phyloP scores from a whole-genome alignment of 148 eudicot species.

The Rhododendron mucronatum region DNA sequence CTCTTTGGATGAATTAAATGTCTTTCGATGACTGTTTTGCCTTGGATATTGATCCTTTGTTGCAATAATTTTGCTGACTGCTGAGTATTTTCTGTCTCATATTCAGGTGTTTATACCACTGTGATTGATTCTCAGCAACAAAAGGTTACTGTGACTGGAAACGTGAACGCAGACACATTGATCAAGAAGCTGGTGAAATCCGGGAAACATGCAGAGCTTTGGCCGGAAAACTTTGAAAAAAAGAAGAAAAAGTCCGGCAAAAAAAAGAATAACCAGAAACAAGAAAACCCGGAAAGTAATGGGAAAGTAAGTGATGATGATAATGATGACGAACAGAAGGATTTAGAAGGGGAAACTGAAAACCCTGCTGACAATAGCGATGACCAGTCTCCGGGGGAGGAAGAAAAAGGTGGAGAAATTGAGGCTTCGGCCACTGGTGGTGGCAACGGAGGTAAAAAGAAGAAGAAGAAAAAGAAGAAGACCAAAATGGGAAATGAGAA shows the following conservation, averaged over 20 bases:
- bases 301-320: slow-evolving; percentile 12
- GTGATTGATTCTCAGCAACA: slow-evolving; percentile 61
- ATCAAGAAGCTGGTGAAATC: slow-evolving; percentile 65
- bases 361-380: neutral
- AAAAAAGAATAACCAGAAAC: slow-evolving; percentile 24
- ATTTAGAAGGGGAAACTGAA: neutral
- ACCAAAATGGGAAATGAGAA: slow-evolving; percentile 18
- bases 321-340: slow-evolving; percentile 16
- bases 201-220: slow-evolving; percentile 76
- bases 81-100: slow-evolving; percentile 6
- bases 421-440: slow-evolving; percentile 9
- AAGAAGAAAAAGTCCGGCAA: slow-evolving; percentile 23
- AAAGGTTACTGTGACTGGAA: slow-evolving; percentile 66
- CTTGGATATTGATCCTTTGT: neutral
- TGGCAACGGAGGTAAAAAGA: slow-evolving; percentile 28
- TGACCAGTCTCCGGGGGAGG: neutral
- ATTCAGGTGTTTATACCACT: slow-evolving; percentile 68
- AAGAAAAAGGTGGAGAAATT: neutral
- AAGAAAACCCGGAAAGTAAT: slow-evolving; percentile 12
- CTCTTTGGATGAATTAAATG: neutral
- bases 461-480: slow-evolving; percentile 24
- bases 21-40: neutral
- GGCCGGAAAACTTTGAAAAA: slow-evolving; percentile 26
- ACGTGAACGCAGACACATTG: slow-evolving; percentile 51
- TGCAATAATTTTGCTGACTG: neutral